phyloP scores from a whole-genome alignment of 192 early-diverging fungal genomes.

The Rhizoclosmatium sp. region DNA sequence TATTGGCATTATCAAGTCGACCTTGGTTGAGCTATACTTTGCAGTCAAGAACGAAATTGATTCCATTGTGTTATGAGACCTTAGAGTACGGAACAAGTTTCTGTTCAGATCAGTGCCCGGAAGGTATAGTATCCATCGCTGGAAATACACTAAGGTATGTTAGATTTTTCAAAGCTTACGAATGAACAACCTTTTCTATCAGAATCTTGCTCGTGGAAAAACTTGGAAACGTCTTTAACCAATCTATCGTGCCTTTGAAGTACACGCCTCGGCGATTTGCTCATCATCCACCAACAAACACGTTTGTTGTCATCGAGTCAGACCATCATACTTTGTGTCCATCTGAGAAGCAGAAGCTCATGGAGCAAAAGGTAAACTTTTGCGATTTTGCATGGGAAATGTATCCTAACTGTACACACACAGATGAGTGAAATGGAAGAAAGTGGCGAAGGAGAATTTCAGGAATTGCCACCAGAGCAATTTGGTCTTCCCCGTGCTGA shows the following conservation, averaged over 20 bases:
- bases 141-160: constrained; percentile 74
- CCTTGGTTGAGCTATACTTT: constrained; percentile 90
- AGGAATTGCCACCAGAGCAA: constrained; percentile 72
- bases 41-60: constrained; percentile 74
- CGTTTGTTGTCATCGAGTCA: constrained; percentile 89
- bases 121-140: constrained; percentile 88
- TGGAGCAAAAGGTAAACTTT: constrained; percentile 59
- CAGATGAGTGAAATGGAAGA: constrained; percentile 48
- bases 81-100: constrained; percentile 87
- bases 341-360: constrained; percentile 63
- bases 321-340: constrained; percentile 82
- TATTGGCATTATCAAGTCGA: constrained; percentile 83
- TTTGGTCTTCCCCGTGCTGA: constrained; percentile 80
- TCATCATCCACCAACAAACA: constrained; percentile 73
- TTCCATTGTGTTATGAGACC: constrained; percentile 85
- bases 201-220: constrained; percentile 88
- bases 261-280: constrained; percentile 89
- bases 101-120: constrained; percentile 82
- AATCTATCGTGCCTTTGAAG: constrained; percentile 79
- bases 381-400: not conserved
- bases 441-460: constrained; percentile 60
- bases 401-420: not conserved
- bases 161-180: not conserved
- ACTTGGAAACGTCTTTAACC: constrained; percentile 83
- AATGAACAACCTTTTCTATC: constrained; percentile 7